A percentile compares a stretch with the other conserved stretches of the same genome.
These are phyloP conservation scores for Vigna reflexopilosa DNA, from an alignment of 306 rosid genomes.

Conservation along the genomic window DNA sequence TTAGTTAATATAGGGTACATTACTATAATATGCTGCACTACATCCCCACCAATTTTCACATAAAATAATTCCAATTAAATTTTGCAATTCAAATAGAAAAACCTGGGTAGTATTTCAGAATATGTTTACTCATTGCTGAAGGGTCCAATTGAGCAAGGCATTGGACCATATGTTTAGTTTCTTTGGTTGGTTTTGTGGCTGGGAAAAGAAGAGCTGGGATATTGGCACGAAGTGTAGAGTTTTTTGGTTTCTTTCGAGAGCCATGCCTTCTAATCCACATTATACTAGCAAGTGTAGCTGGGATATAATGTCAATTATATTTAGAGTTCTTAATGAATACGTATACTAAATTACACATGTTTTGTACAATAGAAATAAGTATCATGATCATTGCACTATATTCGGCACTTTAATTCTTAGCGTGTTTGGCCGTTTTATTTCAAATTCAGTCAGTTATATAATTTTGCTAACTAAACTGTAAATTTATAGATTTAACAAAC, in stretches of 20 bases:
- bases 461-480: constrained; percentile 18
- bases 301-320: neutral
- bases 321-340: constrained; percentile 19
- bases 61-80: constrained; percentile 5
- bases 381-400: constrained; percentile 13
- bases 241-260: neutral
- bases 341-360: too few species aligned
- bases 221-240: neutral
- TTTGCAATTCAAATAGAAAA: constrained; percentile 2
- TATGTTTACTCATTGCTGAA: constrained; percentile 13
- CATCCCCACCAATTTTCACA: neutral
- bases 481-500: constrained; percentile 75
- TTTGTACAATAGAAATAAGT: constrained; percentile 1
- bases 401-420: neutral
- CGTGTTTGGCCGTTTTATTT: constrained; percentile 10
- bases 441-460: constrained; percentile 22
- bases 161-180: constrained; percentile 1
- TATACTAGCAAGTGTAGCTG: too few species aligned
- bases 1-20: neutral
- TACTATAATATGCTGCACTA: neutral
- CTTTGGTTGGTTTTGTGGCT: neutral
- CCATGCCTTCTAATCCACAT: neutral
- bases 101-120: neutral
- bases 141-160: neutral
- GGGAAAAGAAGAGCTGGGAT: constrained; percentile 2